Percentiles rank a stretch among this genome's conserved stretches.
These are phyloP conservation scores for Lactarius indigo DNA, from an alignment of 768 basidiomycete genomes.

Conservation along the genomic window DNA sequence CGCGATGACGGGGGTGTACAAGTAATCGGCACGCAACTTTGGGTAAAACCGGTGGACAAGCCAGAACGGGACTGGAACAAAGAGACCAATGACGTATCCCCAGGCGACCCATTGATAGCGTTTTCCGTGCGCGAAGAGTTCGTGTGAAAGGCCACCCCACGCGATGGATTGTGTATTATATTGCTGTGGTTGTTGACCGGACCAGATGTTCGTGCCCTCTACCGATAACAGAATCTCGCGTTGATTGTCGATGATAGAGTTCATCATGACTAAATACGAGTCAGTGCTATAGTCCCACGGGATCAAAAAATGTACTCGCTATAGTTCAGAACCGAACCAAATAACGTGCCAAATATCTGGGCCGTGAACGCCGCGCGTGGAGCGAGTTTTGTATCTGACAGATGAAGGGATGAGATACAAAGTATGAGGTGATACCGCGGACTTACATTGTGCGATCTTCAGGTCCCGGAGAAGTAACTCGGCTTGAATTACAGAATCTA, in stretches of 20 bases:
- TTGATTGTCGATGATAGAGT: constrained; percentile 51
- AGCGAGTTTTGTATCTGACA: constrained; percentile 42
- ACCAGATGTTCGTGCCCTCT: constrained; percentile 54
- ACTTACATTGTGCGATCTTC: constrained; percentile 44
- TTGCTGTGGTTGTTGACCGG: constrained; percentile 46
- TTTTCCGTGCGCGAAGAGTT: constrained; percentile 23
- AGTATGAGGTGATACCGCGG: too few species aligned
- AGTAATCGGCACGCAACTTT: constrained; percentile 42
- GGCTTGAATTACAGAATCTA: constrained; percentile 43
- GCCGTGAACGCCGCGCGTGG: constrained; percentile 50
- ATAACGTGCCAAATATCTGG: constrained; percentile 46
- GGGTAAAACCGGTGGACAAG: constrained; percentile 43
- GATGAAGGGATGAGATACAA: background rate
- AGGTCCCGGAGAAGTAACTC: constrained; percentile 44
- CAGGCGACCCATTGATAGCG: constrained; percentile 48
- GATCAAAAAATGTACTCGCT: background rate
- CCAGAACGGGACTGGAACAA: constrained; percentile 54
- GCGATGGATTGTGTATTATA: constrained; percentile 51
- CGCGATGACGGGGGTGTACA: constrained; percentile 48
- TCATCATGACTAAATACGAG: constrained; percentile 47
- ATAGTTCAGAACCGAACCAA: constrained; percentile 42
- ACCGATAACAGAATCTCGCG: constrained; percentile 49
- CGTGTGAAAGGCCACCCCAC: constrained; percentile 41
- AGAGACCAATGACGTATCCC: constrained; percentile 46
- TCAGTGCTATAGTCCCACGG: background rate